A percentile compares a stretch with the other conserved stretches of the same genome.
phyloP scores from a whole-genome alignment of 306 rosid species.

The Macrotyloma uniflorum region DNA sequence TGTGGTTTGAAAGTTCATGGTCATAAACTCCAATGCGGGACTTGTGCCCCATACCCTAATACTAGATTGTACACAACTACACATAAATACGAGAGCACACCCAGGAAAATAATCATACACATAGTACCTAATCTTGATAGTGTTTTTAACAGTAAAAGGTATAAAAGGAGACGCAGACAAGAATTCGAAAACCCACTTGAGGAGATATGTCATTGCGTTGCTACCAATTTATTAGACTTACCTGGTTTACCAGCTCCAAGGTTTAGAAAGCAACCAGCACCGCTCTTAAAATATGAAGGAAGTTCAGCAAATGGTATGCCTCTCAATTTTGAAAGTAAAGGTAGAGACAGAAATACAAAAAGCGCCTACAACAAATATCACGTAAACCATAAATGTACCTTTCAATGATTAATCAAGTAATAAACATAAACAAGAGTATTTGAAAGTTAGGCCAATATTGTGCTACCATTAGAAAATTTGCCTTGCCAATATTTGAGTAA shows the following conservation, averaged over 20 bases:
- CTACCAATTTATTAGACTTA: conserved; percentile 36
- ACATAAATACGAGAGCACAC: conserved; percentile 18
- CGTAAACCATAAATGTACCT: conserved; percentile 22
- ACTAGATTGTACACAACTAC: neutral
- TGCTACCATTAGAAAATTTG: conserved; percentile 6
- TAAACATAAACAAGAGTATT: conserved; percentile 13
- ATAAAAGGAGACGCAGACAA: conserved; percentile 21
- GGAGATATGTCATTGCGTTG: conserved; percentile 15
- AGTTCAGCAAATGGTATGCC: conserved; percentile 75
- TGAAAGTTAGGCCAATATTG: neutral
- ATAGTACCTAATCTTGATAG: conserved; percentile 7
- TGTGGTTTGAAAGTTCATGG: neutral
- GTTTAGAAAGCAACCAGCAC: conserved; percentile 81
- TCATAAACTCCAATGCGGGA: neutral
- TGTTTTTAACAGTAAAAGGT: conserved; percentile 34
- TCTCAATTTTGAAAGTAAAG: conserved; percentile 72
- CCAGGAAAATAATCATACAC: conserved; percentile 9
- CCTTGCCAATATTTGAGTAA: neutral
- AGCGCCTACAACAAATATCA: conserved; percentile 62
- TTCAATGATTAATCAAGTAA: conserved; percentile 2
- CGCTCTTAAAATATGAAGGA: conserved; percentile 78
- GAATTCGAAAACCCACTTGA: conserved; percentile 22
- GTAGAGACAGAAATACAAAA: conserved; percentile 74
- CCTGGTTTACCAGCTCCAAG: conserved; percentile 63
- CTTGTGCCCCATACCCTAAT: neutral